Evolutionary conservation across 2,329 filamentous ascomycete species (phyloP).

Genomic region (Xylariomycetidae sp.): DNA sequence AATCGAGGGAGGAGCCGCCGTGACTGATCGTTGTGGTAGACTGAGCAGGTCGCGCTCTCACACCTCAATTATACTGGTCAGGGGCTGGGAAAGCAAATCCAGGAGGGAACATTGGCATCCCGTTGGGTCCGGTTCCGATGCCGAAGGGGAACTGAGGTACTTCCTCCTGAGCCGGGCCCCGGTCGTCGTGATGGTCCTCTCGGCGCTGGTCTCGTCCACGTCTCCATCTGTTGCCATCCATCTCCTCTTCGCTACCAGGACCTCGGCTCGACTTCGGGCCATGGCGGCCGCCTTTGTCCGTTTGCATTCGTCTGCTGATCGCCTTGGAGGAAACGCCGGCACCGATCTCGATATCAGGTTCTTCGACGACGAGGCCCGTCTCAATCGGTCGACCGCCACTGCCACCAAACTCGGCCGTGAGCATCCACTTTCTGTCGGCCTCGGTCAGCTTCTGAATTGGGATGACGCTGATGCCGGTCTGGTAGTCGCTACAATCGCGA

Average conservation of each 20-base stretch:
- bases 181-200: conserved; percentile 20
- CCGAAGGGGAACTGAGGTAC: conserved; percentile 36
- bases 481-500: conserved; percentile 94
- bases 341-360: conserved; percentile 97
- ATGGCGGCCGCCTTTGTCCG: conserved; percentile 58
- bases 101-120: conserved; percentile 44
- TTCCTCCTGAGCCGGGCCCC: conserved; percentile 15
- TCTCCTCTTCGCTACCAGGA: conserved; percentile 26
- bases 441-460: conserved; percentile 90
- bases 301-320: conserved; percentile 63
- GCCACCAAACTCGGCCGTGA: conserved; percentile 88
- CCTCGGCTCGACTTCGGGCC: conserved; percentile 57
- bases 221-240: conserved; percentile 22
- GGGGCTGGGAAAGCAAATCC: conserved; percentile 36
- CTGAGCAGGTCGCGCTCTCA: no score
- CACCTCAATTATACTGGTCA: conserved; percentile 15
- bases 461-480: conserved; percentile 85
- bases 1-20: no score
- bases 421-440: conserved; percentile 94
- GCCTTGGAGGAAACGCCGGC: conserved; percentile 95
- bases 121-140: conserved; percentile 38
- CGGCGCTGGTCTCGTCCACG: conserved; percentile 22
- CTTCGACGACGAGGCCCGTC: conserved; percentile 82
- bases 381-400: conserved; percentile 80
- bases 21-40: no score